These are phyloP conservation scores for Neurospora pannonica DNA, from an alignment of 495 filamentous ascomycete species.

Conservation along the genomic window DNA sequence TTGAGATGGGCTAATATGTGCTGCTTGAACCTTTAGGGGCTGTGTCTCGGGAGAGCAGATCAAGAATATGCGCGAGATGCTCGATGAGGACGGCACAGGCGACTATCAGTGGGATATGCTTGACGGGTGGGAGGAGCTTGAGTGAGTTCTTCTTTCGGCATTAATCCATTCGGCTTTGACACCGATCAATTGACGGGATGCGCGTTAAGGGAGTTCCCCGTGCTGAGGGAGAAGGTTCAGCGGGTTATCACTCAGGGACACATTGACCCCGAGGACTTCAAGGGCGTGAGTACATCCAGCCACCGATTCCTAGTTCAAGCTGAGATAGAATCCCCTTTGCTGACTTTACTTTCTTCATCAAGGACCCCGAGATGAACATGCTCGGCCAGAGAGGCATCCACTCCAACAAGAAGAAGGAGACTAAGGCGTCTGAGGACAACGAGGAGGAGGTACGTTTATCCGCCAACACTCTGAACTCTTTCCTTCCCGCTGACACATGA, in stretches of 20 bases:
- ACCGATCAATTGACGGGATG: neutral
- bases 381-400: conserved; percentile 55
- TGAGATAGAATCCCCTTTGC: too few relatives aligned
- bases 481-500: neutral
- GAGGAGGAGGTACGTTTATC: conserved; percentile 17
- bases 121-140: conserved; percentile 67
- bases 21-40: conserved; percentile 46
- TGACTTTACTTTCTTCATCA: conserved; percentile 1
- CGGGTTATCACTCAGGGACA: conserved; percentile 58
- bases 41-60: conserved; percentile 63
- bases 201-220: conserved; percentile 23
- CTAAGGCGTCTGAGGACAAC: conserved; percentile 20
- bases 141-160: conserved; percentile 18
- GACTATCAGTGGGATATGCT: conserved; percentile 36
- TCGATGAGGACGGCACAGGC: conserved; percentile 24
- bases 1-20: neutral
- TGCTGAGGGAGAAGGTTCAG: conserved; percentile 52
- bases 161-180: neutral
- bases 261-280: conserved; percentile 70
- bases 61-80: conserved; percentile 40
- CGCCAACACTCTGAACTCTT: neutral
- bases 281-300: conserved; percentile 48
- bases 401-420: conserved; percentile 30
- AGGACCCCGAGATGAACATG: conserved; percentile 64
- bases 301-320: too few relatives aligned